Percentiles rank a stretch among this genome's conserved stretches.
Evolutionary conservation across 2,329 filamentous ascomycete genomes (phyloP).

Genomic region (Claviceps arundinis): DNA sequence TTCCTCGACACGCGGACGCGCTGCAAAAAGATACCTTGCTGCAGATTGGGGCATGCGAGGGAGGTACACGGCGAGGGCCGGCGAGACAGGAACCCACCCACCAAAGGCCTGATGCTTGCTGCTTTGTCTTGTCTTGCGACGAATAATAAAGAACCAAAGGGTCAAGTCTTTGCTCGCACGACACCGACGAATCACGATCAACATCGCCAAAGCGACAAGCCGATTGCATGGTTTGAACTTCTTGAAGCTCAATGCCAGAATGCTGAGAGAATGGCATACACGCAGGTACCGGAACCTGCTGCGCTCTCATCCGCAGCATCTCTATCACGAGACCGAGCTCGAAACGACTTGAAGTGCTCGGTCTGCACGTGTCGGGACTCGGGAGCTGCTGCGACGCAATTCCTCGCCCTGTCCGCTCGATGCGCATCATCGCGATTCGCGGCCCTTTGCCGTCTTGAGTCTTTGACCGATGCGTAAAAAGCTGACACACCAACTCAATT

Average conservation of each 20-base stretch:
- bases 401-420: background rate
- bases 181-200: background rate
- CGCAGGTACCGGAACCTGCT: background rate
- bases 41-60: slow-evolving; percentile 1
- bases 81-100: background rate
- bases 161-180: background rate
- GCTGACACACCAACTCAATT: no score
- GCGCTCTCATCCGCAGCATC: background rate
- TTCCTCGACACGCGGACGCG: background rate
- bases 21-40: slow-evolving; percentile 7
- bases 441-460: background rate
- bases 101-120: background rate
- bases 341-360: background rate
- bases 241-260: background rate
- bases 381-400: background rate
- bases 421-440: background rate
- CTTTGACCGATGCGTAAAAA: no score
- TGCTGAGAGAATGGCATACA: background rate
- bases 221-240: no score
- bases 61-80: slow-evolving; percentile 1
- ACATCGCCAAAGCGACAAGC: background rate
- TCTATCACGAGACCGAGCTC: background rate
- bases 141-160: no score
- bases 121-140: background rate
- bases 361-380: background rate